Conservation (phyloP, 176 grass and related monocot species). For the Canna indica region DNA sequence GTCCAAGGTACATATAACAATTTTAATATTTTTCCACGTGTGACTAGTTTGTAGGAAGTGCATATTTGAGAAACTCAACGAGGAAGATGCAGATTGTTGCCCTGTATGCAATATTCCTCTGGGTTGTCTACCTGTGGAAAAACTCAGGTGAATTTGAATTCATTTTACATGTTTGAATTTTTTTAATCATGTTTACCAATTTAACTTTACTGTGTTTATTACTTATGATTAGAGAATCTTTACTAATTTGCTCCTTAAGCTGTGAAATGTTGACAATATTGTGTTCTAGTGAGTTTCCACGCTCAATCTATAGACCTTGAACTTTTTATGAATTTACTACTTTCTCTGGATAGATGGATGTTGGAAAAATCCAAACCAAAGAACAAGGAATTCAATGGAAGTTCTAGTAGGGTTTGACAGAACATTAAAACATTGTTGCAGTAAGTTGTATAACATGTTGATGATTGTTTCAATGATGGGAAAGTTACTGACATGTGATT, state of each 20-base stretch:
- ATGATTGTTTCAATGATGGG: not conserved
- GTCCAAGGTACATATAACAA: not conserved
- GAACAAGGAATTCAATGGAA: not conserved
- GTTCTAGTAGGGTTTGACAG: not conserved
- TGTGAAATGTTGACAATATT: not conserved
- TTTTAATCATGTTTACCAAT: not conserved
- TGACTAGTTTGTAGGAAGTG: constrained; percentile 73
- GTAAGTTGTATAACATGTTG: not conserved
- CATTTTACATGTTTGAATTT: not conserved
- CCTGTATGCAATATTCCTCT: constrained; percentile 61
- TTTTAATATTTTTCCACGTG: constrained; percentile 2
- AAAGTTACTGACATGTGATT: not conserved
- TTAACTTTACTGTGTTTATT: not conserved
- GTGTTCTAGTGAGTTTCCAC: not conserved
- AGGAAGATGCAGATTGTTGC: constrained; percentile 48
- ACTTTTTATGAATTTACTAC: not conserved
- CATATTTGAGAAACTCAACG: constrained; percentile 46
- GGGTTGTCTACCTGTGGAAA: constrained; percentile 54
- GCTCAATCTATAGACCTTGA: not conserved
- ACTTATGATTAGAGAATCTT: not conserved
- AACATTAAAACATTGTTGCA: not conserved
- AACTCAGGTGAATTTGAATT: constrained; percentile 47
- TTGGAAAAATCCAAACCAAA: not conserved
- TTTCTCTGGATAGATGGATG: not conserved
- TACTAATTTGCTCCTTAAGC: not conserved